phyloP scores from a whole-genome alignment of 106 monocot species.

The Ottelia alismoides region DNA sequence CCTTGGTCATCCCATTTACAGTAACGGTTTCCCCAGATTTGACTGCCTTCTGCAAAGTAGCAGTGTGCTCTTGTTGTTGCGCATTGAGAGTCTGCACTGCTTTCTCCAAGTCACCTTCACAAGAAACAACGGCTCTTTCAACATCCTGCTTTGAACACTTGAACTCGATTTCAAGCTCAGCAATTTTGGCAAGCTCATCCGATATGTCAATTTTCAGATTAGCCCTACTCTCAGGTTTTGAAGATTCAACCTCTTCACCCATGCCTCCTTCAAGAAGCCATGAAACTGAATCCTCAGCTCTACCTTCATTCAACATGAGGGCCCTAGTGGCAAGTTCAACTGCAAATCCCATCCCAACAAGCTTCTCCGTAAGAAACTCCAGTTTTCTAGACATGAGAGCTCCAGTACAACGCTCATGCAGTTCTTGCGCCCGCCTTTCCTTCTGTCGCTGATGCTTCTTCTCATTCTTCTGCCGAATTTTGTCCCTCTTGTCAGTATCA shows the following conservation, averaged over 20 bases:
- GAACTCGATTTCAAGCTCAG: slow-evolving; percentile 40
- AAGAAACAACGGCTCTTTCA: slow-evolving; percentile 66
- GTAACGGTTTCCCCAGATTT: slow-evolving; percentile 11
- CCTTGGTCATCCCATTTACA: slow-evolving; percentile 3
- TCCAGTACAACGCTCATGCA: no score
- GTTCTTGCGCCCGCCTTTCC: no score
- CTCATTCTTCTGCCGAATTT: no score
- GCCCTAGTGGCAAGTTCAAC: no score
- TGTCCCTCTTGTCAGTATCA: no score
- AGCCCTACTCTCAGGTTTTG: slow-evolving; percentile 18
- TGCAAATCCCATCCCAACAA: no score
- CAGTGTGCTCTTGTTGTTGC: slow-evolving; percentile 37
- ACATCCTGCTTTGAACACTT: slow-evolving; percentile 85
- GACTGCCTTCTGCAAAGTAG: slow-evolving; percentile 13
- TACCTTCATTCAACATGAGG: no score
- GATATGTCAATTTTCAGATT: slow-evolving; percentile 69
- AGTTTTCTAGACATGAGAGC: no score
- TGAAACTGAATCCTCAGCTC: slow-evolving; percentile 46
- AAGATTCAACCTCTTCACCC: slow-evolving; percentile 28
- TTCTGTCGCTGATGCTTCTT: no score
- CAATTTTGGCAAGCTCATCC: slow-evolving; percentile 56
- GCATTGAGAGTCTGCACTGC: slow-evolving; percentile 39
- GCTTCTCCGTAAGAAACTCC: no score
- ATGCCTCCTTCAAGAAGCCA: no score
- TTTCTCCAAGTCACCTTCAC: slow-evolving; percentile 73